These are phyloP conservation scores for Neoboletus magnificus DNA, from an alignment of 768 basidiomycete genomes.

Conservation along the genomic window DNA sequence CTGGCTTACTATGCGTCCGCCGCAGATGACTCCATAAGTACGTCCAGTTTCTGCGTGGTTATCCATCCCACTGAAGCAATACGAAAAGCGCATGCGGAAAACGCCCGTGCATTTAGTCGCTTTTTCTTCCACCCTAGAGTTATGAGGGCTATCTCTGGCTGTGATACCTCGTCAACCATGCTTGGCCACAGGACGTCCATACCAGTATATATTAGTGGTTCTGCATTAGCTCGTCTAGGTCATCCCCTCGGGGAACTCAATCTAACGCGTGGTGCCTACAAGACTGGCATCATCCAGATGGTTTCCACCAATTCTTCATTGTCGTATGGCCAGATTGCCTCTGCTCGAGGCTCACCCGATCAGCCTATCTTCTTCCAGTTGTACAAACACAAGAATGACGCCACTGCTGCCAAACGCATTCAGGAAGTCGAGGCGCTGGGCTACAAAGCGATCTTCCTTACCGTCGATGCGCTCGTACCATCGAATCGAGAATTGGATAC, in stretches of 20 bases:
- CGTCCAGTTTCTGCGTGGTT: slow-evolving; percentile 24
- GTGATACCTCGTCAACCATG: slow-evolving; percentile 69
- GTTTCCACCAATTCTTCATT: slow-evolving; percentile 76
- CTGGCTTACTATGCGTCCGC: slow-evolving; percentile 84
- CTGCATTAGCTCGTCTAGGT: slow-evolving; percentile 81
- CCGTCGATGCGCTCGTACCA: slow-evolving; percentile 83
- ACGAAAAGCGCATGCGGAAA: slow-evolving; percentile 57
- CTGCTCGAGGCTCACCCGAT: slow-evolving; percentile 46
- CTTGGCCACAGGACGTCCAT: slow-evolving; percentile 69
- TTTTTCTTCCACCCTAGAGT: slow-evolving; percentile 88
- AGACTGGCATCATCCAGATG: slow-evolving; percentile 77
- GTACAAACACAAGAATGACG: slow-evolving; percentile 75
- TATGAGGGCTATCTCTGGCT: slow-evolving; percentile 59
- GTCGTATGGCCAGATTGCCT: slow-evolving; percentile 60
- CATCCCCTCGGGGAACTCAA: slow-evolving; percentile 90
- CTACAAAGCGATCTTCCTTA: slow-evolving; percentile 87
- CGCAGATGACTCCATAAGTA: slow-evolving; percentile 81
- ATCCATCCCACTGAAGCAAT: slow-evolving; percentile 12
- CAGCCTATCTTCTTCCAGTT: slow-evolving; percentile 80
- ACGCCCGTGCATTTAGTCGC: slow-evolving; percentile 74
- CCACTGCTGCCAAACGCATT: slow-evolving; percentile 64
- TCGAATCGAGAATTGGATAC: slow-evolving; percentile 80
- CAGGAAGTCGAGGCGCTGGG: slow-evolving; percentile 68
- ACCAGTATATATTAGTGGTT: slow-evolving; percentile 81
- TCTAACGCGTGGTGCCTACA: slow-evolving; percentile 66